Evolutionary conservation across 2,329 filamentous ascomycete genomes (phyloP).

Genomic region (Alternaria ethzedia): DNA sequence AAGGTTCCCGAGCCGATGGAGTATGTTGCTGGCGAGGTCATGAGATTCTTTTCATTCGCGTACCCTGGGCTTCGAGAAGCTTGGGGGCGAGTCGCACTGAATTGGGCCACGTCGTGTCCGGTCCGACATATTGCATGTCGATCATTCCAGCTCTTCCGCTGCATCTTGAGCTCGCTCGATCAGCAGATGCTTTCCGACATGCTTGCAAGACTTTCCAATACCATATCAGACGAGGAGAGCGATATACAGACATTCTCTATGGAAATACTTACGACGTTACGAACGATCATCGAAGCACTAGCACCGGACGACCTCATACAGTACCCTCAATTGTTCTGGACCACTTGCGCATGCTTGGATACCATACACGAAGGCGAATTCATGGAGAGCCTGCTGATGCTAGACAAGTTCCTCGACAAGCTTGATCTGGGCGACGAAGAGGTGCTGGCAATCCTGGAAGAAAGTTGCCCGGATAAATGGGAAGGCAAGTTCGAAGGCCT

Average conservation of each 20-base stretch:
- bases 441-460: constrained; percentile 73
- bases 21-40: constrained; percentile 78
- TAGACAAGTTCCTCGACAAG: constrained; percentile 84
- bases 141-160: constrained; percentile 96
- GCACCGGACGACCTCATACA: constrained; percentile 78
- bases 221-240: constrained; percentile 89
- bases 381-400: constrained; percentile 87
- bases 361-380: constrained; percentile 98
- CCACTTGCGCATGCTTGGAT: constrained; percentile 92
- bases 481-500: constrained; percentile 87
- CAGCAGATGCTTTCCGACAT: constrained; percentile 96
- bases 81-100: constrained; percentile 88
- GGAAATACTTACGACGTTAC: constrained; percentile 94
- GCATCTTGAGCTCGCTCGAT: constrained; percentile 87
- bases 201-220: constrained; percentile 93
- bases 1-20: constrained; percentile 90
- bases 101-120: constrained; percentile 96
- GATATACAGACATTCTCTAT: constrained; percentile 98
- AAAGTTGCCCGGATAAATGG: constrained; percentile 85
- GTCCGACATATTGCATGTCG: constrained; percentile 94
- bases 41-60: constrained; percentile 82
- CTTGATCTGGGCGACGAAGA: constrained; percentile 76
- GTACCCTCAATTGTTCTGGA: constrained; percentile 99
- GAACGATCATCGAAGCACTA: constrained; percentile 86
- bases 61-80: constrained; percentile 88